A percentile compares a stretch with the other conserved stretches of the same genome.
Evolutionary conservation across 768 basidiomycete species (phyloP).

Genomic region (Boletus eberwhitei): DNA sequence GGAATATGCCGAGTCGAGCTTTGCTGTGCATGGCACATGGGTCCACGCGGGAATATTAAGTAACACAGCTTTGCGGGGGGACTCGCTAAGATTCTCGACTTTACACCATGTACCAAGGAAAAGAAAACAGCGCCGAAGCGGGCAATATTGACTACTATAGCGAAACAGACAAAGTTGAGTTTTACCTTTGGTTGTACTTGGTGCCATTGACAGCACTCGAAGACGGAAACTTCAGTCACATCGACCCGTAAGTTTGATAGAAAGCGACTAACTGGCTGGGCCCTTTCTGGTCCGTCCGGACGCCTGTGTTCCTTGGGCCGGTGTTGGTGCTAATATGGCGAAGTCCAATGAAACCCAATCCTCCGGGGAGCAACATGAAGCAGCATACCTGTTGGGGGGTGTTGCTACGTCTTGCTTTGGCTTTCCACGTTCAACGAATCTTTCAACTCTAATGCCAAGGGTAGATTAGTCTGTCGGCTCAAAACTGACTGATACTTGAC

Average conservation of each 20-base stretch:
- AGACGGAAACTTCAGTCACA: background rate
- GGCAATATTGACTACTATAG: background rate
- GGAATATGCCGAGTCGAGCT: background rate
- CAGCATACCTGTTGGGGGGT: background rate
- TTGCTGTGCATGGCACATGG: background rate
- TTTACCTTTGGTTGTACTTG: background rate
- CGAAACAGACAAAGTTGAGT: background rate
- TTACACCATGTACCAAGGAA: background rate
- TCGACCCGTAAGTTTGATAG: background rate
- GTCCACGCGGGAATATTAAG: background rate
- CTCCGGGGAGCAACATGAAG: background rate
- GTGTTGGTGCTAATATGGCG: background rate
- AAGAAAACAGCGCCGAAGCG: background rate
- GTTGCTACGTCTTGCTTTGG: fast-evolving
- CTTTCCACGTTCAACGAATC: slow-evolving; percentile 9
- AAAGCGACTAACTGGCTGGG: slow-evolving; percentile 2
- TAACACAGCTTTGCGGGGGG: slow-evolving; percentile 1
- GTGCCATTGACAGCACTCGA: background rate
- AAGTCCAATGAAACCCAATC: background rate
- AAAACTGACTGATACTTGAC: background rate
- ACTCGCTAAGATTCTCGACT: background rate
- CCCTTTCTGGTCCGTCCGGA: background rate
- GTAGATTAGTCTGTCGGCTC: background rate
- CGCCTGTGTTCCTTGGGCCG: background rate
- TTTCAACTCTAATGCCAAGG: background rate